phyloP scores from a whole-genome alignment of 1,139 yeast species.

The Ashbya aceris region DNA sequence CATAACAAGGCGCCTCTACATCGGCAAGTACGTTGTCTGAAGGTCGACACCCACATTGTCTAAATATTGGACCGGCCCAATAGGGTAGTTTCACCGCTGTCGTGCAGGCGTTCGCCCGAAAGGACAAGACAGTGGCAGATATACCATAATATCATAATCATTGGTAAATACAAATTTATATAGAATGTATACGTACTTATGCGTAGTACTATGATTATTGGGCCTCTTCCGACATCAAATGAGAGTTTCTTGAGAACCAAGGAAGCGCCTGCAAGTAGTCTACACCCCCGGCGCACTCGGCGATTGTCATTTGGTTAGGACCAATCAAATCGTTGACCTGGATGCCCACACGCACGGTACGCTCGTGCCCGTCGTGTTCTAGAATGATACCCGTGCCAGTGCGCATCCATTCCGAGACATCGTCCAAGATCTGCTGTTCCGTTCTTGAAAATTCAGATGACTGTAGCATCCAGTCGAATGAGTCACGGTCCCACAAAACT shows the following conservation, averaged over 20 bases:
- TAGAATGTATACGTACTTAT: too few relatives aligned
- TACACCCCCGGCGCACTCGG: slow-evolving; percentile 68
- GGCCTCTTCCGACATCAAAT: too few relatives aligned
- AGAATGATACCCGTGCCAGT: slow-evolving; percentile 56
- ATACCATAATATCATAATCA: too few relatives aligned
- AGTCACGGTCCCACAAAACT: slow-evolving; percentile 86
- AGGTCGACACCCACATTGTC: too few relatives aligned
- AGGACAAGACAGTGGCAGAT: too few relatives aligned
- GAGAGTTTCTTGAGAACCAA: neutral
- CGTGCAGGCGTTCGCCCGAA: too few relatives aligned
- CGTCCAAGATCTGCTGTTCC: slow-evolving; percentile 43
- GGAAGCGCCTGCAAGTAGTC: slow-evolving; percentile 29
- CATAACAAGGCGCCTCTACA: too few relatives aligned
- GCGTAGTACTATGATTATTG: too few relatives aligned
- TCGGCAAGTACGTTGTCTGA: too few relatives aligned
- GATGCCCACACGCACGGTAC: slow-evolving; percentile 63
- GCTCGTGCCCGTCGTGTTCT: slow-evolving; percentile 70
- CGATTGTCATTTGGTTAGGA: slow-evolving; percentile 60
- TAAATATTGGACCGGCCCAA: too few relatives aligned
- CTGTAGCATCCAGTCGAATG: slow-evolving; percentile 81
- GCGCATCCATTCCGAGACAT: slow-evolving; percentile 45
- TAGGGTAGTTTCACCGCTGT: too few relatives aligned
- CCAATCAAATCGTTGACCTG: slow-evolving; percentile 47
- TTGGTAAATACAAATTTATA: too few relatives aligned
- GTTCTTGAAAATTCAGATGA: slow-evolving; percentile 32